A percentile compares a stretch with the other conserved stretches of the same genome.
Evolutionary conservation across 2,329 filamentous ascomycete species (phyloP).

Genomic region (Polytolypa hystricis): DNA sequence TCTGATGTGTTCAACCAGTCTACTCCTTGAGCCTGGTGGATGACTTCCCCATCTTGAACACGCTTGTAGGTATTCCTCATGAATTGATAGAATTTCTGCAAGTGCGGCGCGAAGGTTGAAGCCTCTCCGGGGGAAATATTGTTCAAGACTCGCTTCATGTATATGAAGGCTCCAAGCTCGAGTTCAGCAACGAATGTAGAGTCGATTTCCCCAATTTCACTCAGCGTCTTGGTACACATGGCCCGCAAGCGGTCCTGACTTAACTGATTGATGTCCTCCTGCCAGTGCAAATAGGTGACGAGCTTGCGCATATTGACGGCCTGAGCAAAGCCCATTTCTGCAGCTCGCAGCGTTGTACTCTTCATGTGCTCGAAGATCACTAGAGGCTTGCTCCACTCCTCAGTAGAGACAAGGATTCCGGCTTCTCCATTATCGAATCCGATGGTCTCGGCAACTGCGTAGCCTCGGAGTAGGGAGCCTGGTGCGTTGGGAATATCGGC

Average conservation of each 20-base stretch:
- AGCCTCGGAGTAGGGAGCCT: constrained; percentile 15
- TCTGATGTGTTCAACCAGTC: constrained; percentile 14
- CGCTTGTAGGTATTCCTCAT: constrained; percentile 15
- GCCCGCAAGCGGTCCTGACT: not conserved
- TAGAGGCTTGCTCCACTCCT: not conserved
- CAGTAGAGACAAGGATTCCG: not conserved
- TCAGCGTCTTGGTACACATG: not conserved
- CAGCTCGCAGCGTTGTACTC: not conserved
- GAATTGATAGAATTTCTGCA: constrained; percentile 21
- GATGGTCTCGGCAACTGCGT: constrained; percentile 14
- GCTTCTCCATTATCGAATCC: not conserved
- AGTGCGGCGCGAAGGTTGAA: constrained; percentile 15
- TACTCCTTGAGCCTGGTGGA: constrained; percentile 13
- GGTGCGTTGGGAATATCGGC: constrained; percentile 15
- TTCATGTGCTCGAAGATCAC: not conserved
- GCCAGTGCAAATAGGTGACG: constrained; percentile 19
- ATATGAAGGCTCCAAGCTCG: constrained; percentile 20
- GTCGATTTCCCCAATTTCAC: constrained; percentile 1
- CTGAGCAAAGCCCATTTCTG: constrained; percentile 3
- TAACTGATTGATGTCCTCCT: constrained; percentile 14
- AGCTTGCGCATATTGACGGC: constrained; percentile 5
- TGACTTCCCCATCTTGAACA: constrained; percentile 15
- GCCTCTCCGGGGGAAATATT: constrained; percentile 11
- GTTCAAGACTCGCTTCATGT: constrained; percentile 19
- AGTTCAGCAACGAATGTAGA: constrained; percentile 15